A percentile compares a stretch with the other conserved stretches of the same genome.
phyloP scores from a whole-genome alignment of 1,139 yeast genomes.

The Geotrichum histeridarum region DNA sequence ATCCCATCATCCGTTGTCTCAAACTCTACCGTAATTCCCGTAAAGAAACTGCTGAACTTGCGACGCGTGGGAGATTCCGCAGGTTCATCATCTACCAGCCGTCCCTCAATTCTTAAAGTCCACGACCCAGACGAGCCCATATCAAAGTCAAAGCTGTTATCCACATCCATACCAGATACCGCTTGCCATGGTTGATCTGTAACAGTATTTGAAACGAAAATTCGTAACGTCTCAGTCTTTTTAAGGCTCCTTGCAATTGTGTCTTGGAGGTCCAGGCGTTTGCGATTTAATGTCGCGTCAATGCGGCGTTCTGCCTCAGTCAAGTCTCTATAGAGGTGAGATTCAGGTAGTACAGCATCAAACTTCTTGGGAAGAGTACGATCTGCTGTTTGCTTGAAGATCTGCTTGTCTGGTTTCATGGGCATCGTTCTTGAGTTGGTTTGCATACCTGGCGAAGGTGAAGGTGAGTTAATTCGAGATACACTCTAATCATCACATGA shows the following conservation, averaged over 20 bases:
- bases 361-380: slow-evolving; percentile 58
- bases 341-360: slow-evolving; percentile 64
- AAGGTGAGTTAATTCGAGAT: no score
- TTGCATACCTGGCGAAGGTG: no score
- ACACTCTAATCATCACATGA: no score
- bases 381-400: slow-evolving; percentile 57
- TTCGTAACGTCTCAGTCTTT: slow-evolving; percentile 58
- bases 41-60: slow-evolving; percentile 73
- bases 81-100: slow-evolving; percentile 50
- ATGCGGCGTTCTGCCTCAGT: slow-evolving; percentile 72
- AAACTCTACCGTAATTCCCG: slow-evolving; percentile 79
- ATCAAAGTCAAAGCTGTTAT: slow-evolving; percentile 37
- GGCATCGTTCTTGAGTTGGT: background rate
- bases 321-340: slow-evolving; percentile 61
- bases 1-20: slow-evolving; percentile 37
- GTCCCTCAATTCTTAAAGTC: slow-evolving; percentile 87
- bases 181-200: slow-evolving; percentile 91
- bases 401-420: background rate
- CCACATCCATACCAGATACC: slow-evolving; percentile 31
- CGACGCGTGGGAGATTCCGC: slow-evolving; percentile 42
- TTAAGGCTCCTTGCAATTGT: slow-evolving; percentile 42
- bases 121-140: slow-evolving; percentile 50
- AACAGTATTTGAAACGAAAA: slow-evolving; percentile 75
- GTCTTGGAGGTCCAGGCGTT: slow-evolving; percentile 81
- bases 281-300: slow-evolving; percentile 76